Conservation (phyloP, 148 eudicot species). For the Spergularia marina region DNA sequence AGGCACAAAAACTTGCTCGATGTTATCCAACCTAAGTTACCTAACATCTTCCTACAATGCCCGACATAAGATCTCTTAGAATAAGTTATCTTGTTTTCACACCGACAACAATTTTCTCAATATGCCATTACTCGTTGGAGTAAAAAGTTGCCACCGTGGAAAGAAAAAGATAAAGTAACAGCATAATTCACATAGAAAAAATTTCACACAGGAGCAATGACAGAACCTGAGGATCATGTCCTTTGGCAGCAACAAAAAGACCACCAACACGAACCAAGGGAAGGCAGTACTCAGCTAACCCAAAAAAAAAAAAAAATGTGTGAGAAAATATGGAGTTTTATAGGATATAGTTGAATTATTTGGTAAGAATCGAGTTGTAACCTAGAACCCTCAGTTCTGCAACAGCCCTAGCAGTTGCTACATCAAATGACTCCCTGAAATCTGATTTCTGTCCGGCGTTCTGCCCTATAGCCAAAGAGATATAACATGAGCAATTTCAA, state of each 20-base stretch:
- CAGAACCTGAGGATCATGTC: constrained; percentile 80
- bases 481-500: constrained; percentile 22
- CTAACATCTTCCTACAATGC: background rate
- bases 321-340: constrained; percentile 14
- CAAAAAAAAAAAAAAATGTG: constrained; percentile 18
- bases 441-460: constrained; percentile 56
- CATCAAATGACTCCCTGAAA: constrained; percentile 77
- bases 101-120: background rate
- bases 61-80: background rate
- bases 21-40: background rate
- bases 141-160: background rate
- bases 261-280: constrained; percentile 94
- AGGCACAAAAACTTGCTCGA: background rate
- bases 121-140: background rate
- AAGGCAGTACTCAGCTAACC: constrained; percentile 84
- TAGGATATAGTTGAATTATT: background rate
- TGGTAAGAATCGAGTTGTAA: constrained; percentile 18
- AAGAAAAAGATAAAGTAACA: background rate
- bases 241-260: constrained; percentile 93
- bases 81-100: background rate
- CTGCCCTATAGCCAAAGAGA: constrained; percentile 56
- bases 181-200: background rate
- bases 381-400: constrained; percentile 90
- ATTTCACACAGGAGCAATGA: background rate
- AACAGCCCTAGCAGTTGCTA: constrained; percentile 93